Base-by-base conservation (phyloP, 1,284 basidiomycete species). In the Marasmius fiardii region DNA sequence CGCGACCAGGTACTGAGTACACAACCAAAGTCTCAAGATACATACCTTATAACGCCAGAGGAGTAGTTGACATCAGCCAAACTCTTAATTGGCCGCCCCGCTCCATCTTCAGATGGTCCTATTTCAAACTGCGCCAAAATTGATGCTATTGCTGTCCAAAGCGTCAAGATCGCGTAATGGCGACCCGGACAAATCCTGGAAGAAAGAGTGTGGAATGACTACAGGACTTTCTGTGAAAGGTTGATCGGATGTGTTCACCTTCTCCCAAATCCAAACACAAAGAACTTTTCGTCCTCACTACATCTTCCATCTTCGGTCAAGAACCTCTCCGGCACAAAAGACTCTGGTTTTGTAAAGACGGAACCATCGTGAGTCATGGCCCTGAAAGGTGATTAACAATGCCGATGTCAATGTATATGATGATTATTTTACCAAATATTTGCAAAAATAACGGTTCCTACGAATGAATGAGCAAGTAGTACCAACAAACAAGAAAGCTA, bases 71-170 rank as follows among this genome's bases (percentile, higher is more conserved):
- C 47, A 33, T 49, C 47, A 3, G 28, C 28, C 28, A 31, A 10
- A 31, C 28, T 33, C 2, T 52, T 37, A 28, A 52, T 43, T n/a
- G 20, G 48, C 2, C 47, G 41, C 7, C 59, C 55, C 10, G 47
- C 2, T 12, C 45, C 53, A 50, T 55, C 53, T 21, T 53, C 33
- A 2, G 34, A 34, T 48, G 59, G 55, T 12, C 48, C 37, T 49
- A 63, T 53, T 21, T 60, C 50, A 24, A 61, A 58, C 3, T 43
- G 37, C 2, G 59, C 37, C 12, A 63, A 50, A 12, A 63, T 56
- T 7, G 56, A 59, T 1, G 56, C 55, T n/a, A 61, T 56, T 28
- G 55, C 45, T 23, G 56, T 51, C 56, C 55, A 63, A 31, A 63
- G 16, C 7, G 50, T 43, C 4, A 49, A 37, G 6, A 21, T 14